These are phyloP conservation scores for Barbatosphaeria neglecta DNA, from an alignment of 495 filamentous ascomycete species.

Conservation along the genomic window DNA sequence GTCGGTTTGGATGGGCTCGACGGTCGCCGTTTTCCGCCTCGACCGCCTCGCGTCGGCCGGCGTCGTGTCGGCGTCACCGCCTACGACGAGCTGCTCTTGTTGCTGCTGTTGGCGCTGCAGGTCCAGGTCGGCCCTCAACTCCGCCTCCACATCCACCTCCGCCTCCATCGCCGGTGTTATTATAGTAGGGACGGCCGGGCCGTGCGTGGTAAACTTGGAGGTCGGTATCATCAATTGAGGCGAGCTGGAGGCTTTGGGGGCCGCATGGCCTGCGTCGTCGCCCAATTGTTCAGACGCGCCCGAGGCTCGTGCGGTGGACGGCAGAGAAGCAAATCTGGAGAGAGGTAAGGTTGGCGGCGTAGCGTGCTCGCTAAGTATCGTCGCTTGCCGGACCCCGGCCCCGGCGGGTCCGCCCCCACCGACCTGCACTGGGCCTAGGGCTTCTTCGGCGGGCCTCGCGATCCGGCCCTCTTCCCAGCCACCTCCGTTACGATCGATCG, in stretches of 20 bases:
- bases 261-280: background rate
- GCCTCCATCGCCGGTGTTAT: slow-evolving; percentile 1
- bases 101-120: too few species aligned
- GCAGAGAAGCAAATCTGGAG: slow-evolving; percentile 12
- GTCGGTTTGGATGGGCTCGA: slow-evolving; percentile 47
- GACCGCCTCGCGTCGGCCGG: slow-evolving; percentile 17
- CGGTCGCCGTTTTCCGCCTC: slow-evolving; percentile 33
- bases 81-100: background rate
- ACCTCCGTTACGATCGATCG: background rate
- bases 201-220: slow-evolving; percentile 38
- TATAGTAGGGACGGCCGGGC: slow-evolving; percentile 7
- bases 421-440: too few species aligned
- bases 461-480: background rate
- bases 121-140: too few species aligned
- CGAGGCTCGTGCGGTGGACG: background rate
- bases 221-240: slow-evolving; percentile 23
- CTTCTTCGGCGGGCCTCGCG: too few species aligned
- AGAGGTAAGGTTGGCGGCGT: background rate
- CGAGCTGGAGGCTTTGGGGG: slow-evolving; percentile 1
- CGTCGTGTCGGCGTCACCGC: slow-evolving; percentile 6
- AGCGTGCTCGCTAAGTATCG: too few species aligned
- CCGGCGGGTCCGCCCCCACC: too few species aligned
- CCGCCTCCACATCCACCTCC: background rate
- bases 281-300: background rate
- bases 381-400: too few species aligned